Evolutionary conservation across 2,329 filamentous ascomycete species (phyloP), one percentile per base, ranked within the genome.

Genomic region (Kalmusia sp.): DNA sequence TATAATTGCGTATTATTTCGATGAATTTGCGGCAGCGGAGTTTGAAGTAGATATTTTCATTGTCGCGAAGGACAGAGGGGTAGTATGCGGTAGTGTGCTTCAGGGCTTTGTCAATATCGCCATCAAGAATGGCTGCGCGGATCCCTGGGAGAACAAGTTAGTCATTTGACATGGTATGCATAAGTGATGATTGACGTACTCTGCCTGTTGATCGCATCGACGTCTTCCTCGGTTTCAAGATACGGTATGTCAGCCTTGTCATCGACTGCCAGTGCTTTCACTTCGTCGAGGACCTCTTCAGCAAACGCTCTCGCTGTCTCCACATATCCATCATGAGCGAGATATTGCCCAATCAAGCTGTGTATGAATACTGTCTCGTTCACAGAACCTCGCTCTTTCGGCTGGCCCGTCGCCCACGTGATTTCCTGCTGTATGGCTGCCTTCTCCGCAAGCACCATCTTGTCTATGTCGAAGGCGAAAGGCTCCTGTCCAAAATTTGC

Each of bases 251-350:
- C 59, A 37, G 58, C 54, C 73, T 31, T 84, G 75, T 53, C 67
- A 50, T 86, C 84, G 37, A 85, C 80, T 57, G 83, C 84, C 51
- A 96, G 76, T 7, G 90, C 87, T 64, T 84, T 79, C 64, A 90
- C 88, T 71, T 96, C 91, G 14, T 83, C 79, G 49, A 85, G 83
- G 22, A 96, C 86, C 68, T 98, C 93, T 63, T 89, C 83, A 3
- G 90, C 87, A 79, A 99, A 98, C 0, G 91, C 92, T 58, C 88
- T 86, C 7, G 93, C 93, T 0, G 93, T 96, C 62, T 97, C 93
- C 6, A 97, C 89, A 63, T 97, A 98, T 54, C 95, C 95, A 66
- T 98, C 95, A 64, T 98, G 93, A 31, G 93, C 90, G 12, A 99
- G 79, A 62, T 96, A 98, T 74, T 97, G 93, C 33, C 92, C 82